Conservation (phyloP, 2,329 filamentous ascomycete species). For the Thermothelomyces thermophilus region DNA sequence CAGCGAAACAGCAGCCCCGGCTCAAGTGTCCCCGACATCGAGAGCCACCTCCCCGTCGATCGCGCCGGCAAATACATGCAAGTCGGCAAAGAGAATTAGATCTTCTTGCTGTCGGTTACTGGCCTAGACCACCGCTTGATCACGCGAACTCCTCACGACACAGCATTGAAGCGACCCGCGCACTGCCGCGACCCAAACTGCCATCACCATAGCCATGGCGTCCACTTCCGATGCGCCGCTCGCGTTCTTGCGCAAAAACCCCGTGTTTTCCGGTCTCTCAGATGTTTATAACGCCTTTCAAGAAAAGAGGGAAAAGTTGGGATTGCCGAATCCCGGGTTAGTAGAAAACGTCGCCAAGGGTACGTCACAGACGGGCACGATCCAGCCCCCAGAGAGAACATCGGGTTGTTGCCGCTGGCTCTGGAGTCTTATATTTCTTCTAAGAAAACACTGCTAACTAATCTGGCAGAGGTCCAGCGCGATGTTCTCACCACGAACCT, state of each 20-base stretch:
- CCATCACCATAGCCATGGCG: constrained; percentile 40
- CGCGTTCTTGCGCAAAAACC: constrained; percentile 67
- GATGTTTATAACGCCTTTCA: constrained; percentile 78
- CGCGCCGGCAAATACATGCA: neutral
- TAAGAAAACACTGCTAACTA: constrained; percentile 11
- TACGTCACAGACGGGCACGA: constrained; percentile 14
- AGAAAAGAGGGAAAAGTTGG: constrained; percentile 79
- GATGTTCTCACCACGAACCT: constrained; percentile 95
- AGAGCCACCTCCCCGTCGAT: constrained; percentile 6
- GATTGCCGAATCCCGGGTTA: constrained; percentile 84
- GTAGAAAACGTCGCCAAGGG: constrained; percentile 71
- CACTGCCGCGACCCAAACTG: constrained; percentile 4
- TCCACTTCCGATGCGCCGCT: constrained; percentile 44
- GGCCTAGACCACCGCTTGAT: neutral
- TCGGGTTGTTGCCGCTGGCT: neutral
- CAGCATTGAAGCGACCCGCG: neutral
- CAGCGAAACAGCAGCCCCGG: constrained; percentile 12
- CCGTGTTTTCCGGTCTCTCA: constrained; percentile 60
- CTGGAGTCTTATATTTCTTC: neutral
- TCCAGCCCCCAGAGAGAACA: neutral
- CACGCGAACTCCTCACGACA: neutral
- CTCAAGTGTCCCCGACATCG: constrained; percentile 9
- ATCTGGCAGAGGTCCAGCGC: constrained; percentile 69
- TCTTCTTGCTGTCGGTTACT: neutral
- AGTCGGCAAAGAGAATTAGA: neutral